Evolutionary conservation across 805 yeast genomes (phyloP), one percentile per base, ranked within the genome.

Genomic region (Wickerhamiella bombiphila): DNA sequence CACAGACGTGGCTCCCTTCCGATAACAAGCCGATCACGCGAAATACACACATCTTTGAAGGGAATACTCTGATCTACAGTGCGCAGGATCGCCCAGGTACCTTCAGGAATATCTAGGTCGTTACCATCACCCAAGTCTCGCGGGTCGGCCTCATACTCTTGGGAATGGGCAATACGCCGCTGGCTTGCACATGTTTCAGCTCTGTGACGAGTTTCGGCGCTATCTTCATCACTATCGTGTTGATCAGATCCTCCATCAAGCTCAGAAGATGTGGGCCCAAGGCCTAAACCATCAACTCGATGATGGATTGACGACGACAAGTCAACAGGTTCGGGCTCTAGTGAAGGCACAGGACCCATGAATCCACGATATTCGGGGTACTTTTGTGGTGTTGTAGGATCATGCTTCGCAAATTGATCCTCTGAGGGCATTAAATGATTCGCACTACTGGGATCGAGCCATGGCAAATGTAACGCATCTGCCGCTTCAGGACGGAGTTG

Each of bases 401-500:
- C 32, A n/a, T 14, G 8, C 11, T 6, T 15, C 16, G 35, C n/a
- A 24, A n/a, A 29, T 33, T 29, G 14, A n/a, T n/a, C 28, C 33
- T 14, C 14, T n/a, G n/a, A n/a, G n/a, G n/a, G n/a, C n/a, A n/a
- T n/a, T n/a, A n/a, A n/a, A n/a, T n/a, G n/a, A 9, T 13, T 9
- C 11, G 13, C 26, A 24, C 11, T 9, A 9, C 9, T 9, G 11
- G 26, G 26, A 9, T 13, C 53, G n/a, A 88, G 63, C 98, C 98
- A 91, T 3, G 78, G 77, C 54, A 83, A 93, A 15, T 62, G 54
- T 33, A 88, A 63, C 0, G 96, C 96, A 39, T 70, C 72, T 5
- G 63, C 62, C 0, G 97, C 95, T 15, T 77, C 72, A 15, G 80
- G 67, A 42, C 98, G 66, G 29, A 68, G 55, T 25, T 66, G 59